phyloP scores from a whole-genome alignment of 495 filamentous ascomycete species.

The Penicillium cosmopolitanum region DNA sequence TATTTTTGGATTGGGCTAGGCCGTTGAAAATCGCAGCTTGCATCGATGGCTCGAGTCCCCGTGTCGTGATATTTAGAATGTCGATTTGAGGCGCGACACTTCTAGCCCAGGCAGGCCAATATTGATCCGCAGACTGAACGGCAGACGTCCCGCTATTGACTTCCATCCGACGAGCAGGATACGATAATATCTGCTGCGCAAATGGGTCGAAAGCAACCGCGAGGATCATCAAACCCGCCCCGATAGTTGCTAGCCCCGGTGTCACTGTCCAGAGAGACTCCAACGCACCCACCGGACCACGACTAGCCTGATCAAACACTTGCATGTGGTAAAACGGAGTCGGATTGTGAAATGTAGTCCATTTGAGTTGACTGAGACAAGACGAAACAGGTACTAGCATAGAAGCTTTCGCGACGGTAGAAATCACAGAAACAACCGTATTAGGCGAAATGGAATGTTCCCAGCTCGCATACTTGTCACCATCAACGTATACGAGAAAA shows the following conservation, averaged over 20 bases:
- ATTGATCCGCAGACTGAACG: constrained; percentile 3
- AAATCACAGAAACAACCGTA: constrained; percentile 11
- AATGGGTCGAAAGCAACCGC: constrained; percentile 15
- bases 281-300: constrained; percentile 12
- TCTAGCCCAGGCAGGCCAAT: background rate
- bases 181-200: constrained; percentile 16
- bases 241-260: background rate
- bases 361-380: constrained; percentile 19
- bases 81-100: background rate
- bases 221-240: constrained; percentile 7
- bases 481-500: constrained; percentile 11
- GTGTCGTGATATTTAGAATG: background rate
- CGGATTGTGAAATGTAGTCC: constrained; percentile 7
- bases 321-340: constrained; percentile 12
- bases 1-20: background rate
- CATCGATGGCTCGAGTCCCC: background rate
- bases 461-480: constrained; percentile 9
- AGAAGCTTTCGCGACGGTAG: constrained; percentile 11
- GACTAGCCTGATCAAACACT: constrained; percentile 15
- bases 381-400: constrained; percentile 11
- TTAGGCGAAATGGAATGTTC: constrained; percentile 13
- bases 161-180: background rate
- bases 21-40: constrained; percentile 11
- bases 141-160: background rate
- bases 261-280: constrained; percentile 5